A percentile compares a stretch with the other conserved stretches of the same genome.
phyloP scores from a whole-genome alignment of 2,329 filamentous ascomycete species.

The Colletotrichum endophyticum region DNA sequence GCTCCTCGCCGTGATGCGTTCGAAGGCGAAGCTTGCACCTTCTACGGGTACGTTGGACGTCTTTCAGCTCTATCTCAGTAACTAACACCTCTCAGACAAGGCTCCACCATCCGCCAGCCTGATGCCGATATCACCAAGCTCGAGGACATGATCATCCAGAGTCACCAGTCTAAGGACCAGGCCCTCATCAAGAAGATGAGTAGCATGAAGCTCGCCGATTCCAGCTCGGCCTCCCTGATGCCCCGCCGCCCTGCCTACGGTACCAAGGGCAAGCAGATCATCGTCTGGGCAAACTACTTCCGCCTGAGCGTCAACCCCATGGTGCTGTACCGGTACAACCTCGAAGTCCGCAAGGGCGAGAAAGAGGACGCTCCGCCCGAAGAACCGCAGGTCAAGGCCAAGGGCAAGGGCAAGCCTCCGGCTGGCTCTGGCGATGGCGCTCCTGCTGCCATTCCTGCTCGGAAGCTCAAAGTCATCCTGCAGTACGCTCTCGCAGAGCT shows the following conservation, averaged over 20 bases:
- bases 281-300: slow-evolving; percentile 63
- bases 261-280: slow-evolving; percentile 41
- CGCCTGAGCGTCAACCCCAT: slow-evolving; percentile 41
- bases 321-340: slow-evolving; percentile 49
- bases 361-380: slow-evolving; percentile 7
- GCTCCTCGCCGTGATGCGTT: slow-evolving; percentile 15
- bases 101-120: slow-evolving; percentile 19
- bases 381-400: slow-evolving; percentile 22
- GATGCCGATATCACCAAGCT: slow-evolving; percentile 36
- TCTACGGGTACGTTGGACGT: slow-evolving; percentile 12
- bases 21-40: slow-evolving; percentile 11
- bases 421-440: slow-evolving; percentile 16
- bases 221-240: slow-evolving; percentile 8
- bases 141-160: slow-evolving; percentile 43
- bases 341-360: slow-evolving; percentile 36
- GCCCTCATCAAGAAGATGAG: slow-evolving; percentile 40
- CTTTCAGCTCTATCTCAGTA: neutral
- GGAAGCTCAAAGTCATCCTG: slow-evolving; percentile 49
- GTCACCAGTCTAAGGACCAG: slow-evolving; percentile 29
- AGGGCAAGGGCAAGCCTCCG: neutral
- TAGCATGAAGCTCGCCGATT: slow-evolving; percentile 32
- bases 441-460: slow-evolving; percentile 40
- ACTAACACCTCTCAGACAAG: slow-evolving; percentile 4
- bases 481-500: slow-evolving; percentile 40
- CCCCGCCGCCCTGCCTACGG: slow-evolving; percentile 59